A percentile compares a stretch with the other conserved stretches of the same genome.
These are phyloP conservation scores for Fomitopsis betulina DNA, from an alignment of 1,284 basidiomycete genomes.

Conservation along the genomic window DNA sequence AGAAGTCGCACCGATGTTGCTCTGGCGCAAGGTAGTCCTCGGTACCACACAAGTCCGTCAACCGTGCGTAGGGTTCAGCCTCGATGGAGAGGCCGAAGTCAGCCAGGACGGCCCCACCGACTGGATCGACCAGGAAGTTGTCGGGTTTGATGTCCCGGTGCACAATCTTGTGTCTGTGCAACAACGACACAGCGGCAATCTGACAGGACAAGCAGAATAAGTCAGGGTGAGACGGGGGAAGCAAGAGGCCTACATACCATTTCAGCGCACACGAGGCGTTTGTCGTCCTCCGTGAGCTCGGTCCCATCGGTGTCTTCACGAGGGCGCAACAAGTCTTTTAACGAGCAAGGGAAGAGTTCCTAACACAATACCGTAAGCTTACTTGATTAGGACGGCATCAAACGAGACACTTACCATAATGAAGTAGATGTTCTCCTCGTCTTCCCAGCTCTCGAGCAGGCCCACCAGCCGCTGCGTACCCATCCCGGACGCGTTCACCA, in stretches of 20 bases:
- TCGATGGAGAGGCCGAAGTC: conserved; percentile 21
- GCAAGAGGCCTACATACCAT: conserved; percentile 12
- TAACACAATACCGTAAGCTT: background rate
- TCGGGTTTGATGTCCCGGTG: conserved; percentile 25
- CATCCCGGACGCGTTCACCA: background rate
- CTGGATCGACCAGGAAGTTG: conserved; percentile 19
- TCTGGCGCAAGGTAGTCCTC: conserved; percentile 21
- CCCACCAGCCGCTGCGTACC: conserved; percentile 1
- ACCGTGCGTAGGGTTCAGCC: conserved; percentile 34
- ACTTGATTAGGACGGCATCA: background rate
- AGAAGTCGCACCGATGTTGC: background rate
- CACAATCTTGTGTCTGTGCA: conserved; percentile 11
- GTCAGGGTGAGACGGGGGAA: too few species aligned
- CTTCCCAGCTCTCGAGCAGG: conserved; percentile 18
- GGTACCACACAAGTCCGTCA: conserved; percentile 12
- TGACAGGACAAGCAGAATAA: background rate
- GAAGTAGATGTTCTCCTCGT: conserved; percentile 16
- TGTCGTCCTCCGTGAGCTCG: background rate
- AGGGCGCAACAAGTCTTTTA: too few species aligned
- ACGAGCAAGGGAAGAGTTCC: background rate
- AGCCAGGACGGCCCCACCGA: conserved; percentile 17
- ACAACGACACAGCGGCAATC: conserved; percentile 15
- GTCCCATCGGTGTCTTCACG: too few species aligned
- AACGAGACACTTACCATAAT: conserved; percentile 14
- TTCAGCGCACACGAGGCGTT: conserved; percentile 12